Conservation (phyloP, 2,329 filamentous ascomycete species). For the Zymoseptoria tritici region DNA sequence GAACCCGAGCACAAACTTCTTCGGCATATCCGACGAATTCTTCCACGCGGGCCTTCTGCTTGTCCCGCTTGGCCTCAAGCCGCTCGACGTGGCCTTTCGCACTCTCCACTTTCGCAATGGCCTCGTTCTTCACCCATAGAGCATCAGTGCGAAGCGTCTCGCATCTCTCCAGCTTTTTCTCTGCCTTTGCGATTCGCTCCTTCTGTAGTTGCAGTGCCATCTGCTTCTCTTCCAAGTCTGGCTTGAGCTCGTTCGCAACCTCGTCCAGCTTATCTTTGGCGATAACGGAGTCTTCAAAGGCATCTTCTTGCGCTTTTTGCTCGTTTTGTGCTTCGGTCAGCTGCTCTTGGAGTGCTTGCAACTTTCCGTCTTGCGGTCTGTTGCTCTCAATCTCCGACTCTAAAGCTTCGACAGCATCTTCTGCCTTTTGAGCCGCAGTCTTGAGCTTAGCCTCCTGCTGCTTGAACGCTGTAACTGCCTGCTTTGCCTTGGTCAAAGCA, state of each 20-base stretch:
- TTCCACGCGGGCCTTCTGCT: constrained; percentile 24
- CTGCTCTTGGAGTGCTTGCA: constrained; percentile 38
- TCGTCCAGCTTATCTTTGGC: constrained; percentile 40
- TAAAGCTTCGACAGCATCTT: constrained; percentile 57
- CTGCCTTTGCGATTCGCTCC: constrained; percentile 25
- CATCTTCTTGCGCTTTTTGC: constrained; percentile 34
- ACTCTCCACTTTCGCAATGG: constrained; percentile 21
- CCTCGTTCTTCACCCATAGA: constrained; percentile 37
- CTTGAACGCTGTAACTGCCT: constrained; percentile 45
- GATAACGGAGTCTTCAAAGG: constrained; percentile 43
- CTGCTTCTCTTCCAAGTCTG: constrained; percentile 26
- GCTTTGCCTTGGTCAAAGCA: constrained; percentile 43
- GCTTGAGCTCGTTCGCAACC: constrained; percentile 25
- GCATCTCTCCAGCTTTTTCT: constrained; percentile 25
- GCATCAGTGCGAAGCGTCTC: constrained; percentile 29
- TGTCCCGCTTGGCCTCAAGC: constrained; percentile 24
- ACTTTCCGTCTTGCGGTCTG: constrained; percentile 53
- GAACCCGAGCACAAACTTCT: constrained; percentile 20
- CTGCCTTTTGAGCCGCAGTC: constrained; percentile 50
- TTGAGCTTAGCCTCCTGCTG: constrained; percentile 44
- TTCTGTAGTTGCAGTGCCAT: constrained; percentile 20
- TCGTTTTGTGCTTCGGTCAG: constrained; percentile 52
- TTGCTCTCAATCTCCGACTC: constrained; percentile 56
- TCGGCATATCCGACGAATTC: constrained; percentile 17
- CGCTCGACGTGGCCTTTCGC: constrained; percentile 26